Conservation (phyloP, 2,329 filamentous ascomycete species). For the Arthroderma uncinatum region DNA sequence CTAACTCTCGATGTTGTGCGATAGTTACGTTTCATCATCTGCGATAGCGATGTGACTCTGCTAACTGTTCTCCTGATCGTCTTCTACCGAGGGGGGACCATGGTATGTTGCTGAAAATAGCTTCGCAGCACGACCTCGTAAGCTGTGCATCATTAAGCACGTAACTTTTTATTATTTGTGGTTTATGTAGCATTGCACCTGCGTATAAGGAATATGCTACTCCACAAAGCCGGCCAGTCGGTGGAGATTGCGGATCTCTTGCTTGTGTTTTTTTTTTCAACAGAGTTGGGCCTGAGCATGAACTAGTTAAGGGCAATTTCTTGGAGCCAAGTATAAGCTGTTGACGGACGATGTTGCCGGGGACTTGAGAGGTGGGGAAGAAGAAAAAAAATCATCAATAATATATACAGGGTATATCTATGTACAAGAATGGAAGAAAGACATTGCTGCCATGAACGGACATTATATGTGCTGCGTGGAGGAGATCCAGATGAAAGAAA, state of each 20-base stretch:
- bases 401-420: slow-evolving; percentile 4
- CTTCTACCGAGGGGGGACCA: too few relatives aligned
- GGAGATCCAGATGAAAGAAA: background rate
- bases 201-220: too few relatives aligned
- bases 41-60: too few relatives aligned
- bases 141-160: background rate
- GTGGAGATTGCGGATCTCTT: background rate
- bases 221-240: background rate
- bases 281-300: background rate
- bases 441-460: background rate
- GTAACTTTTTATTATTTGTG: background rate
- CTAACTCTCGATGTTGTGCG: too few relatives aligned
- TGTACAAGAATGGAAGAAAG: background rate
- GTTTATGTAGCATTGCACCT: background rate
- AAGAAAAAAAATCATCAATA: background rate
- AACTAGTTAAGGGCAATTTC: too few relatives aligned
- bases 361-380: too few relatives aligned
- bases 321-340: too few relatives aligned
- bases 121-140: background rate
- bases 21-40: background rate
- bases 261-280: background rate
- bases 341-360: too few relatives aligned
- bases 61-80: too few relatives aligned
- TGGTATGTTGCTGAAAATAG: background rate
- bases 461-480: background rate